These are phyloP conservation scores for Petunia secreta DNA, from an alignment of 257 asterid genomes.

Conservation along the genomic window DNA sequence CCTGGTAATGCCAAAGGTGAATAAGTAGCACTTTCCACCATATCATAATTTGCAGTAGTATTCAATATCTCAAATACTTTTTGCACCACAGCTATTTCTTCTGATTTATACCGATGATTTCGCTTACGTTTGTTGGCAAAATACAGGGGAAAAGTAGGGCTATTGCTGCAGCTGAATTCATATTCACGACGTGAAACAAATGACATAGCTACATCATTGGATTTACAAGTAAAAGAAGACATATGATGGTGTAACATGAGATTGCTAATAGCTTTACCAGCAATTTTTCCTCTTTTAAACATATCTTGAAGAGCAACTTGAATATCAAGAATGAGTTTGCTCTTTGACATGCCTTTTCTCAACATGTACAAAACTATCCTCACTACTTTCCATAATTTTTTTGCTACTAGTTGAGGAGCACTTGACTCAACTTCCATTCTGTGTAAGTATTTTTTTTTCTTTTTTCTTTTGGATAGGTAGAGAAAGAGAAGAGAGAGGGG, in stretches of 20 bases:
- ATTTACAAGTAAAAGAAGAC: constrained; percentile 36
- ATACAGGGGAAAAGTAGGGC: constrained; percentile 29
- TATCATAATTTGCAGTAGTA: constrained; percentile 30
- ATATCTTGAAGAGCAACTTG: constrained; percentile 34
- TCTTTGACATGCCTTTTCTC: constrained; percentile 44
- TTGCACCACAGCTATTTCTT: constrained; percentile 5
- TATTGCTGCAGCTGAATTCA: constrained; percentile 54
- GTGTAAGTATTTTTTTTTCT: neutral
- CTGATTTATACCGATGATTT: constrained; percentile 12
- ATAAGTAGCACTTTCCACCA: neutral
- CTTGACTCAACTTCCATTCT: constrained; percentile 43
- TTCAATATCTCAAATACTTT: constrained; percentile 31
- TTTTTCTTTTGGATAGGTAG: neutral
- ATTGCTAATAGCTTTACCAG: constrained; percentile 43
- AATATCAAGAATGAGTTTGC: constrained; percentile 37
- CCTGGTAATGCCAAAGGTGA: constrained; percentile 41
- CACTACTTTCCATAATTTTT: constrained; percentile 38
- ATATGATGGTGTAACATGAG: constrained; percentile 39
- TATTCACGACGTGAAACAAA: constrained; percentile 40
- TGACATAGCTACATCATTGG: constrained; percentile 36
- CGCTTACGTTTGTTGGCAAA: constrained; percentile 31
- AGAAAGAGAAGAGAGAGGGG: neutral
- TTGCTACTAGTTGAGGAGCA: constrained; percentile 24
- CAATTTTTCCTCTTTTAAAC: constrained; percentile 39
- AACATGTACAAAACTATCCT: constrained; percentile 41